Percentiles rank a stretch among this genome's conserved stretches.
These are phyloP conservation scores for Trifolium pratense DNA, from an alignment of 306 rosid species.

Conservation along the genomic window DNA sequence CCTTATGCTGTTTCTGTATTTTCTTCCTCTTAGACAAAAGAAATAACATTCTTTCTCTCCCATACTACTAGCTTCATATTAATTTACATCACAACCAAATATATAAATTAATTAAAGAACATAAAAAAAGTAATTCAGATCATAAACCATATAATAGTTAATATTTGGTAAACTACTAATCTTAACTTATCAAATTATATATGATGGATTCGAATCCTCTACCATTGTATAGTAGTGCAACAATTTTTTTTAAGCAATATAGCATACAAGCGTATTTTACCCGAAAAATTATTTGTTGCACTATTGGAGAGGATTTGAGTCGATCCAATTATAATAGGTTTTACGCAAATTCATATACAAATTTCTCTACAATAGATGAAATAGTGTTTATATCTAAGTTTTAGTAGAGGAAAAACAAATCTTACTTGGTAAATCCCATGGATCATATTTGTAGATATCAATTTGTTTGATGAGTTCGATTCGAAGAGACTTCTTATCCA, in stretches of 20 bases:
- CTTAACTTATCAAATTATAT: not conserved
- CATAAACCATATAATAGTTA: not conserved
- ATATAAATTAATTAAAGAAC: not conserved
- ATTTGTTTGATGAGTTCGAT: constrained; percentile 86
- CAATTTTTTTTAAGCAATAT: not conserved
- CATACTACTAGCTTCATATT: constrained; percentile 40
- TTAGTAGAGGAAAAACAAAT: not conserved
- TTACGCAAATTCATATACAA: not conserved
- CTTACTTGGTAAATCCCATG: constrained; percentile 99
- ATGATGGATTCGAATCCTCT: not conserved
- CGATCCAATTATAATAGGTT: no score
- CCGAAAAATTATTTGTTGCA: not conserved
- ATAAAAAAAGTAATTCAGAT: not conserved
- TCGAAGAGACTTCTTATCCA: constrained; percentile 65
- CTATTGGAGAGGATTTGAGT: not conserved
- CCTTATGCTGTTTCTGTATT: constrained; percentile 79
- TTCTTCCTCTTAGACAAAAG: constrained; percentile 85
- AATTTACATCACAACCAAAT: not conserved
- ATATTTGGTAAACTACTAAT: no score
- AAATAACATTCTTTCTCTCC: constrained; percentile 74
- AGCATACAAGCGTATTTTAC: no score
- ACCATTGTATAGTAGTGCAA: not conserved
- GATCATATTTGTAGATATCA: constrained; percentile 91
- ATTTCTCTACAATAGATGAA: not conserved
- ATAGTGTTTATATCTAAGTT: not conserved